Percentiles rank a stretch among this genome's conserved stretches.
phyloP scores from a whole-genome alignment of 495 filamentous ascomycete genomes.

The Penicillium crystallinum region DNA sequence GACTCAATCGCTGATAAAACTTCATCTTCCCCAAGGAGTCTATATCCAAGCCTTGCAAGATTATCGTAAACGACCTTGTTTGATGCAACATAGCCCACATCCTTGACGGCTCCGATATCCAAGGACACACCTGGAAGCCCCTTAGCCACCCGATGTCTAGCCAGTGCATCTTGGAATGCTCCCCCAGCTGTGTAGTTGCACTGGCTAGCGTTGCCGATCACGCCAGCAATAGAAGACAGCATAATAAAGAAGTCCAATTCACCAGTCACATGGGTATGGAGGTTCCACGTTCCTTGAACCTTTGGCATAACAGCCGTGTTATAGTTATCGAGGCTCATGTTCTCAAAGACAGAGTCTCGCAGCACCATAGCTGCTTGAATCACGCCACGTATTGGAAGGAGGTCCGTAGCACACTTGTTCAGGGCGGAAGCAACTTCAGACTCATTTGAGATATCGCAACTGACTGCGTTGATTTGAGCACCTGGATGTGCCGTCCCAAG shows the following conservation, averaged over 20 bases:
- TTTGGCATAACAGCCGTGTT: constrained; percentile 7
- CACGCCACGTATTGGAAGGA: constrained; percentile 22
- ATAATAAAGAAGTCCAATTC: constrained; percentile 56
- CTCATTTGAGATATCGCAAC: background rate
- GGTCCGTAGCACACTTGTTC: background rate
- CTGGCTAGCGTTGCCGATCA: constrained; percentile 50
- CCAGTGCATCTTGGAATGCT: constrained; percentile 43
- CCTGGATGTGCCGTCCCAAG: background rate
- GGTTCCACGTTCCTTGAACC: constrained; percentile 11
- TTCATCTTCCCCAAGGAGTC: no score
- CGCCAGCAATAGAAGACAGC: constrained; percentile 50
- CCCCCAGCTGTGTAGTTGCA: constrained; percentile 58
- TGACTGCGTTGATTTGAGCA: background rate
- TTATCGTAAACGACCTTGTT: no score
- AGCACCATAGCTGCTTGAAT: constrained; percentile 31
- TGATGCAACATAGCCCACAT: no score
- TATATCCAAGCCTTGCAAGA: no score
- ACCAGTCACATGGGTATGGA: constrained; percentile 17
- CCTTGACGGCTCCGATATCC: no score
- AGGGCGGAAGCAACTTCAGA: background rate
- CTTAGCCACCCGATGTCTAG: constrained; percentile 11
- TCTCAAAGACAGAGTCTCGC: constrained; percentile 18
- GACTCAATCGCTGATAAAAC: no score
- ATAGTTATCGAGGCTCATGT: constrained; percentile 18
- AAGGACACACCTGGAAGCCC: no score